Base-by-base conservation (phyloP, 2,329 filamentous ascomycete genomes). In the Cercospora sojina region DNA sequence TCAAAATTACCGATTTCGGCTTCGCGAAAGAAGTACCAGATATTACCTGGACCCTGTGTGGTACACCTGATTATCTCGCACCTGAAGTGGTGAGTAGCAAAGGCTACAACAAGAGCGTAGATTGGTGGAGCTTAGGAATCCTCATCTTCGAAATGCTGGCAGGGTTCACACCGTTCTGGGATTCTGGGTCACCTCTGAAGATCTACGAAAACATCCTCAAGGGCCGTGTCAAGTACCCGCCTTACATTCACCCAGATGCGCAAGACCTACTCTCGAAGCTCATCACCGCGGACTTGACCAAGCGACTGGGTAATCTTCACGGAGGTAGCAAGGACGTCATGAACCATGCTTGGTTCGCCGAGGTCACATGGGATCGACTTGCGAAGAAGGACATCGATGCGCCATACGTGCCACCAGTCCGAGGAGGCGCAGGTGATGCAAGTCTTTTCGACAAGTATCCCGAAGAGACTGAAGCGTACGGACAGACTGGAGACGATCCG, bases 91-190 rank as follows among this genome's bases (percentile, higher is more conserved):
- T 99, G n/a, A 93, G 93, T 67, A 97, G 94, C 79, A 98, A 98
- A 82, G 95, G 95, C 62, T 99, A 99, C 84, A 99, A 99, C 84
- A 99, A 98, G 80, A 97, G 94, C 47, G 95, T 99, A 18, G 95
- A 99, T 79, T 99, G 95, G 95, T 99, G 95, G 95, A 98, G 94
- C 62, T 85, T 99, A 66, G 95, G 95, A 55, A 98, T 99, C 77
- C 83, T 99, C 73, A 98, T 99, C 79, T 99, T 97, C 79, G 95
- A 99, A 84, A 99, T 99, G 95, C 87, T 99, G 41, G 98, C 95
- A 78, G 95, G 95, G 29, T 99, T 97, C 81, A 99, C 95, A 5
- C 95, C 95, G 5, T 99, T 99, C 83, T 99, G 95, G 94, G 95
- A 99, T 79, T 92, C 91, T 74, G 95, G 94, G 64, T 97, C 92